Evolutionary conservation across 1,284 basidiomycete genomes (phyloP).

Genomic region (Trametes versicolor): DNA sequence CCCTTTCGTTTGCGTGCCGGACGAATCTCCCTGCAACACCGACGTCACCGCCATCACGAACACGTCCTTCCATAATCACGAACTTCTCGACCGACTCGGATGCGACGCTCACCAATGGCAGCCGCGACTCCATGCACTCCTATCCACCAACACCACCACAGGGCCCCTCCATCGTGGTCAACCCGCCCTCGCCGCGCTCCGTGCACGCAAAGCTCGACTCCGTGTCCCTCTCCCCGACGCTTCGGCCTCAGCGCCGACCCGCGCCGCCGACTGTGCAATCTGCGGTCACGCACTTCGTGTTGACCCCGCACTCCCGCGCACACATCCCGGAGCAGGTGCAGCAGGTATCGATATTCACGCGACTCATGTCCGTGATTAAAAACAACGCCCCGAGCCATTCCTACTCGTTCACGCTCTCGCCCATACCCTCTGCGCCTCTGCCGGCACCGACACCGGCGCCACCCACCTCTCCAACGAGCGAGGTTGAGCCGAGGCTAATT

Average conservation of each 20-base stretch:
- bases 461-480: constrained; percentile 21
- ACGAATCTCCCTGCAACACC: constrained; percentile 51
- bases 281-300: constrained; percentile 62
- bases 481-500: constrained; percentile 29
- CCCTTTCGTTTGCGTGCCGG: constrained; percentile 69
- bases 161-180: constrained; percentile 46
- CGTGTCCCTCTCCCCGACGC: constrained; percentile 31
- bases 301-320: constrained; percentile 61
- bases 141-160: constrained; percentile 69
- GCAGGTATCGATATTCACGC: constrained; percentile 60
- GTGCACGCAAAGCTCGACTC: constrained; percentile 53
- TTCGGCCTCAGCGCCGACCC: constrained; percentile 6
- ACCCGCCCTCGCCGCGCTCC: constrained; percentile 56
- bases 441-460: constrained; percentile 30
- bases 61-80: constrained; percentile 17
- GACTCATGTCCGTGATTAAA: constrained; percentile 64
- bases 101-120: constrained; percentile 44
- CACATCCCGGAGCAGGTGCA: constrained; percentile 48
- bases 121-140: constrained; percentile 58
- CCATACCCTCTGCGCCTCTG: constrained; percentile 42
- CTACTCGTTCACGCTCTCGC: constrained; percentile 70
- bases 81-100: constrained; percentile 46
- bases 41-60: constrained; percentile 15
- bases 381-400: constrained; percentile 67
- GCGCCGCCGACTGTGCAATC: constrained; percentile 22